These are phyloP conservation scores for Globisporangium irregulare DNA, from an alignment of 352 stramenopile species.

Conservation along the genomic window DNA sequence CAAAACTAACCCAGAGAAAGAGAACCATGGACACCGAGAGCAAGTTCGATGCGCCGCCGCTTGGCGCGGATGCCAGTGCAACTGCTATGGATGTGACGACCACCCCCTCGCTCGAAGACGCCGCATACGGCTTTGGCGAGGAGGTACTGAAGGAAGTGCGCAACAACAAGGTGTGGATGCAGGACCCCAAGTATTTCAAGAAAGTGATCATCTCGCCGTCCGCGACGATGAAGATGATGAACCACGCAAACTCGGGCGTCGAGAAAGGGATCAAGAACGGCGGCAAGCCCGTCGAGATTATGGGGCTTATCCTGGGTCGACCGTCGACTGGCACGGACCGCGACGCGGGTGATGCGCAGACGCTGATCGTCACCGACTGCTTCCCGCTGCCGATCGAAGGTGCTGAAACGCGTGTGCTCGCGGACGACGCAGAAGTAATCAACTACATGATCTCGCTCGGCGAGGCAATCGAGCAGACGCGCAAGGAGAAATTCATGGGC, in stretches of 20 bases:
- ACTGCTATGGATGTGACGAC: slow-evolving; percentile 4
- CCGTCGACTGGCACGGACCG: slow-evolving; percentile 79
- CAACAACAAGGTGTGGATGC: slow-evolving; percentile 88
- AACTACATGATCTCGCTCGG: slow-evolving; percentile 99
- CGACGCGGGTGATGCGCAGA: slow-evolving; percentile 88
- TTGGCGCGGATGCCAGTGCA: slow-evolving; percentile 3
- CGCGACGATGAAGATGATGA: slow-evolving; percentile 97
- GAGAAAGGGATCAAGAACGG: slow-evolving; percentile 96
- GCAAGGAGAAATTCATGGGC: slow-evolving; percentile 98
- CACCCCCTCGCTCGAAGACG: slow-evolving; percentile 43
- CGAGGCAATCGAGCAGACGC: slow-evolving; percentile 92
- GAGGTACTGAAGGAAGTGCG: slow-evolving; percentile 84
- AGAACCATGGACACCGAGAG: slow-evolving; percentile 15
- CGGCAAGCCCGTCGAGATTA: slow-evolving; percentile 98
- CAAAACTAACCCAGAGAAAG: background rate
- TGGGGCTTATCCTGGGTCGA: slow-evolving; percentile 97
- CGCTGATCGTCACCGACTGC: slow-evolving; percentile 97
- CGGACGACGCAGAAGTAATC: slow-evolving; percentile 96
- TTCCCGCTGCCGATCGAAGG: slow-evolving; percentile 98
- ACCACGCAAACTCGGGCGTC: slow-evolving; percentile 97
- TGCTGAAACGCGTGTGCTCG: slow-evolving; percentile 94
- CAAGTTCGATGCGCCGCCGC: slow-evolving; percentile 11
- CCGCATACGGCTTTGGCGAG: slow-evolving; percentile 79
- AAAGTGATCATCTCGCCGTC: slow-evolving; percentile 93
- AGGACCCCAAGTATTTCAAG: slow-evolving; percentile 95